A percentile compares a stretch with the other conserved stretches of the same genome.
These are phyloP conservation scores for Lyophyllum semitale DNA, from an alignment of 768 basidiomycete genomes.

Conservation along the genomic window DNA sequence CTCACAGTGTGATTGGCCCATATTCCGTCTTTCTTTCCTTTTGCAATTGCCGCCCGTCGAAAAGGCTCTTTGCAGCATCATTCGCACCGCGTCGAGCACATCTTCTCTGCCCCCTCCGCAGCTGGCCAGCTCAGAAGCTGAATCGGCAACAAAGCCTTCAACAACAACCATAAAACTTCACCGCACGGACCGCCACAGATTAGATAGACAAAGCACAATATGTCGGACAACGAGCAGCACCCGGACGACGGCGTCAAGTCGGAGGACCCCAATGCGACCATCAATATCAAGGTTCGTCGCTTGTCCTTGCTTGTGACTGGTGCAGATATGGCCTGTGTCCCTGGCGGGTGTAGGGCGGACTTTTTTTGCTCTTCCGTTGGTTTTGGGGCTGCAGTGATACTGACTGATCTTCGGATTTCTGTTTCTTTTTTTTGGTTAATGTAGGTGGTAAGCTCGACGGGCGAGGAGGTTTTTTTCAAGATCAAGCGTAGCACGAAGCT, in stretches of 20 bases:
- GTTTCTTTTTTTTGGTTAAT: neutral
- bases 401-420: neutral
- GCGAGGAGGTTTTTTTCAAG: slow-evolving; percentile 96
- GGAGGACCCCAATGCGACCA: slow-evolving; percentile 10
- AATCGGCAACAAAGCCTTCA: neutral
- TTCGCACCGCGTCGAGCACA: neutral
- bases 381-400: neutral
- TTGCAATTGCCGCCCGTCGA: neutral
- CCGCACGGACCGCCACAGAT: slow-evolving; percentile 8
- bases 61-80: neutral
- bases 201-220: neutral
- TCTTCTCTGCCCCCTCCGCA: neutral
- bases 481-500: slow-evolving; percentile 93
- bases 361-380: neutral
- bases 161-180: neutral
- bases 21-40: neutral
- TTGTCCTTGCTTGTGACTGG: neutral
- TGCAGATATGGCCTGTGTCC: too few species aligned
- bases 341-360: neutral
- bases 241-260: slow-evolving; percentile 9
- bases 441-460: slow-evolving; percentile 73
- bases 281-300: slow-evolving; percentile 17
- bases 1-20: slow-evolving; percentile 1
- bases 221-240: slow-evolving; percentile 17
- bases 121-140: neutral